Conservation (phyloP, 2,329 filamentous ascomycete species). For the Beauveria sp. region DNA sequence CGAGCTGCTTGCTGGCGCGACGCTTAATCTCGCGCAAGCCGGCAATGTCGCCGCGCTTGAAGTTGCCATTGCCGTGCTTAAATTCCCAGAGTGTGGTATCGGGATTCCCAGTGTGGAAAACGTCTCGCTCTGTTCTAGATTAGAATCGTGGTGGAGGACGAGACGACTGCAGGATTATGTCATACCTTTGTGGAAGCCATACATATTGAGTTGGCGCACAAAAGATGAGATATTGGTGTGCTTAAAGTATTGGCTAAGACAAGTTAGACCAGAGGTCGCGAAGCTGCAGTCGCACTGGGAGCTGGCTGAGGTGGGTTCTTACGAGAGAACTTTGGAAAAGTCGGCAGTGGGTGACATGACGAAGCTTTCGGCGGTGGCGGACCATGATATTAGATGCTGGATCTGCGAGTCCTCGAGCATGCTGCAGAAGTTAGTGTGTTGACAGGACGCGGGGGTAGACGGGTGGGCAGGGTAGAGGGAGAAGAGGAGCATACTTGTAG, state of each 20-base stretch:
- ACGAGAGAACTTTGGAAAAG: slow-evolving; percentile 97
- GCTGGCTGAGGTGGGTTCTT: slow-evolving; percentile 32
- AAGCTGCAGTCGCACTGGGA: slow-evolving; percentile 14
- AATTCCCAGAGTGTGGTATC: slow-evolving; percentile 98
- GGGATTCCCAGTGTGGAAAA: slow-evolving; percentile 90
- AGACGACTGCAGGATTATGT: neutral
- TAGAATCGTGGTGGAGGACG: neutral
- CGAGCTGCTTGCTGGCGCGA: slow-evolving; percentile 84
- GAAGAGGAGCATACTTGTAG: slow-evolving; percentile 72
- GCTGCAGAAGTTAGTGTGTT: slow-evolving; percentile 39
- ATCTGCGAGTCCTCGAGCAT: slow-evolving; percentile 95
- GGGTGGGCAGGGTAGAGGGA: neutral
- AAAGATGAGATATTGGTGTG: slow-evolving; percentile 99
- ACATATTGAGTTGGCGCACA: slow-evolving; percentile 97
- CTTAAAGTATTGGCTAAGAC: slow-evolving; percentile 90
- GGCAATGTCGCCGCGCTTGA: slow-evolving; percentile 88
- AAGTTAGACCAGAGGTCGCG: neutral
- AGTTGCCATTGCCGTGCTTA: slow-evolving; percentile 94
- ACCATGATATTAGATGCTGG: slow-evolving; percentile 95
- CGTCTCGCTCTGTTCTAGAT: slow-evolving; percentile 71
- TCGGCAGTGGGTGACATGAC: slow-evolving; percentile 97
- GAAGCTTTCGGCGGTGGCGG: slow-evolving; percentile 87
- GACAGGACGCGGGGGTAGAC: slow-evolving; percentile 13
- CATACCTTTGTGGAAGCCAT: slow-evolving; percentile 95
- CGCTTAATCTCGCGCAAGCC: slow-evolving; percentile 93